Evolutionary conservation across 2,329 filamentous ascomycete genomes (phyloP).

Genomic region (Fusarium beomiforme): DNA sequence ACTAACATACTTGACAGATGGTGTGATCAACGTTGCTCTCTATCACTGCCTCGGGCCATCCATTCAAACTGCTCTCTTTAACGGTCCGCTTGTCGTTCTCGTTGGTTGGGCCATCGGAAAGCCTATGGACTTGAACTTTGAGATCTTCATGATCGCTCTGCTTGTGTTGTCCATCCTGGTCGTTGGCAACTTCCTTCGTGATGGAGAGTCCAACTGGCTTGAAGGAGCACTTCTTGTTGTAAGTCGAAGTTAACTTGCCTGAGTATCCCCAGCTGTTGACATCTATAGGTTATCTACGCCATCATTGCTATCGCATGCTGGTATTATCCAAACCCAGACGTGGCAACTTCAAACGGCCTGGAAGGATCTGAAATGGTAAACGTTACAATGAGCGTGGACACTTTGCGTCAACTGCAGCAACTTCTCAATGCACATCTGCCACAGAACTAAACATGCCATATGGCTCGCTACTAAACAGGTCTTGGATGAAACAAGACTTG

Average conservation of each 20-base stretch:
- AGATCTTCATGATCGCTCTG: constrained; percentile 79
- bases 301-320: constrained; percentile 58
- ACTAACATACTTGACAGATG: constrained; percentile 50
- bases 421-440: constrained; percentile 34
- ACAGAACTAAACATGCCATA: not conserved
- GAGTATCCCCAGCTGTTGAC: not conserved
- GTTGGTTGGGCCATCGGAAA: constrained; percentile 75
- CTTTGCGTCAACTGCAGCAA: constrained; percentile 42
- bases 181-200: constrained; percentile 78
- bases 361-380: constrained; percentile 39
- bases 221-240: constrained; percentile 77
- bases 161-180: constrained; percentile 79
- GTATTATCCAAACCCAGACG: constrained; percentile 56
- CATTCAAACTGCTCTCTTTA: constrained; percentile 80
- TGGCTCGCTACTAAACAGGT: accelerated
- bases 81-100: constrained; percentile 76
- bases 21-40: constrained; percentile 74
- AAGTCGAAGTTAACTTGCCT: not conserved
- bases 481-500: accelerated
- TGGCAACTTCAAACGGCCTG: constrained; percentile 48
- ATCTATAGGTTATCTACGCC: constrained; percentile 50
- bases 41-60: constrained; percentile 78
- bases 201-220: constrained; percentile 80
- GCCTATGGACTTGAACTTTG: constrained; percentile 76
- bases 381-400: constrained; percentile 45